Evolutionary conservation across 2,329 filamentous ascomycete genomes (phyloP), one percentile per base, ranked within the genome.

Genomic region (Colletotrichum noveboracense): DNA sequence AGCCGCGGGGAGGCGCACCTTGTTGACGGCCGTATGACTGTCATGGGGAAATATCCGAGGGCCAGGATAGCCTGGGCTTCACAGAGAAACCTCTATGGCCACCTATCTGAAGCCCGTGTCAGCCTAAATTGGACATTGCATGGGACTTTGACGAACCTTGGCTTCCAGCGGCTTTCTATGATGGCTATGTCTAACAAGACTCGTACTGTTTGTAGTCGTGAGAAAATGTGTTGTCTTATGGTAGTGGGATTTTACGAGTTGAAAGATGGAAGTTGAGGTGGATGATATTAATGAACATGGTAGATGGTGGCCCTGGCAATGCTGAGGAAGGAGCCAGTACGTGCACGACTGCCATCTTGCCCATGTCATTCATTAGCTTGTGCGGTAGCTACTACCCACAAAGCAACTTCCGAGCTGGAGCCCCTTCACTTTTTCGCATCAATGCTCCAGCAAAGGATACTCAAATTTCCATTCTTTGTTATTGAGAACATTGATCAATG

Each of bases 161-260:
- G 38, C 38, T 10, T 43, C 3, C 38, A n/a, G 38, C 38, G 38
- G 38, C 18, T n/a, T 5, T 43, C 38, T n/a, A 2, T 2, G 38
- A n/a, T n/a, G 38, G 18, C 38, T 12, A 1, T 43, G 38, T n/a
- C 9, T n/a, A n/a, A 43, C 8, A 43, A 10, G 38, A 43, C 1
- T n/a, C 3, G 18, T 10, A 10, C 1, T 4, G 18, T 43, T 18
- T 6, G 9, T n/a, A n/a, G 9, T n/a, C 9, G 18, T 43, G 3
- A 1, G 18, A 4, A 12, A n/a, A 2, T 0, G 9, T n/a, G 18
- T n/a, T n/a, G 18, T 43, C 0, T 4, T n/a, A 3, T n/a, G 38
- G 18, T 4, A 43, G 0, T 43, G 18, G 18, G 5, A 12, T 2
- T 43, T 2, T 6, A 0, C 18, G 38, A 43, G 18, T 43, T 18